Evolutionary conservation across 2,329 filamentous ascomycete species (phyloP).

Genomic region (Penicillium sp.): DNA sequence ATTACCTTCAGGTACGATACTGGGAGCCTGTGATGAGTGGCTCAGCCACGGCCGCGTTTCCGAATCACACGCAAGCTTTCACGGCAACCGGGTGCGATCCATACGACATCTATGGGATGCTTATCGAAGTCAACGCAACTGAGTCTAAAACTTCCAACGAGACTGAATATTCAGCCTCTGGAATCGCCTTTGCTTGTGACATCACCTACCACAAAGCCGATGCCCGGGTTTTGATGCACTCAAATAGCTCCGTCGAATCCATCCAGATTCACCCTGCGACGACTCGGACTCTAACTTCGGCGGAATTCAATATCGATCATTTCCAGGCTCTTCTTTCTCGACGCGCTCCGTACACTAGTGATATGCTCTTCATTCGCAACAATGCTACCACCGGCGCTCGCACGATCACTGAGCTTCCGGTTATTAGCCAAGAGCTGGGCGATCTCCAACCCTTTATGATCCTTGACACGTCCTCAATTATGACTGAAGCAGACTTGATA

Average conservation of each 20-base stretch:
- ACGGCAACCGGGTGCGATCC: constrained; percentile 26
- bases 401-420: constrained; percentile 30
- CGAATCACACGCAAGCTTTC: constrained; percentile 22
- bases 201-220: constrained; percentile 30
- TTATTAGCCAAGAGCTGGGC: constrained; percentile 32
- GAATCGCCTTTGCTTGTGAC: constrained; percentile 33
- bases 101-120: constrained; percentile 34
- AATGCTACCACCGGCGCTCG: constrained; percentile 29
- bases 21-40: constrained; percentile 31
- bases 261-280: constrained; percentile 22
- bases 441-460: constrained; percentile 31
- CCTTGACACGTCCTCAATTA: constrained; percentile 29
- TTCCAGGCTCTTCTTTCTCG: constrained; percentile 32
- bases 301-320: constrained; percentile 30
- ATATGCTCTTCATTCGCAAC: constrained; percentile 31
- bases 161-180: constrained; percentile 23
- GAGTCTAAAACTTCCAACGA: constrained; percentile 1
- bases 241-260: constrained; percentile 34
- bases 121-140: constrained; percentile 32
- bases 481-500: constrained; percentile 28
- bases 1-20: constrained; percentile 35
- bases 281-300: constrained; percentile 14
- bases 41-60: constrained; percentile 5
- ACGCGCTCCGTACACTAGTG: constrained; percentile 34
- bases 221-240: constrained; percentile 31